phyloP scores from a whole-genome alignment of 257 asterid genomes.

The Solanum etuberosum region DNA sequence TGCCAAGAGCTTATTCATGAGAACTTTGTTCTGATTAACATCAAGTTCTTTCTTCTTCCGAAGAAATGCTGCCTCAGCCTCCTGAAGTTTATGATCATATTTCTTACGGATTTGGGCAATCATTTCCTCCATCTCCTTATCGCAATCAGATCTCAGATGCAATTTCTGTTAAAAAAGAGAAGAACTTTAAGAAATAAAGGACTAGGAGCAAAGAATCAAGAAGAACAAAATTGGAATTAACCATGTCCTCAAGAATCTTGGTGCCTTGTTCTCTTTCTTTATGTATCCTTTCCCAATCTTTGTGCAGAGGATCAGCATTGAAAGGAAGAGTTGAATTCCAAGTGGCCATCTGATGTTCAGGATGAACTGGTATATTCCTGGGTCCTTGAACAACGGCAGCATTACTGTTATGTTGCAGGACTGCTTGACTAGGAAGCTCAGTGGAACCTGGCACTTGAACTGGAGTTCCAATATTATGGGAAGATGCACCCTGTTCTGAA shows the following conservation, averaged over 20 bases:
- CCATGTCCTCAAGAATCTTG: slow-evolving; percentile 29
- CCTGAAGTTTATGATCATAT: slow-evolving; percentile 37
- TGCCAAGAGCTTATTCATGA: slow-evolving; percentile 44
- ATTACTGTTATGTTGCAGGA: slow-evolving; percentile 4
- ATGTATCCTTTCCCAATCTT: slow-evolving; percentile 20
- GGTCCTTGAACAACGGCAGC: slow-evolving; percentile 6
- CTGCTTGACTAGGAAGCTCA: slow-evolving; percentile 11
- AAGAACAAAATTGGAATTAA: slow-evolving; percentile 10
- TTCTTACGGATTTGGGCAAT: slow-evolving; percentile 30
- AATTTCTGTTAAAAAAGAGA: slow-evolving; percentile 30
- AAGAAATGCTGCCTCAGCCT: slow-evolving; percentile 26
- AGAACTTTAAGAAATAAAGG: background rate
- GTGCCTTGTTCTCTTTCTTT: slow-evolving; percentile 19
- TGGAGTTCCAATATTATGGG: slow-evolving; percentile 7
- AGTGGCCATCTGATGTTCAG: background rate
- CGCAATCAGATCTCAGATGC: slow-evolving; percentile 36
- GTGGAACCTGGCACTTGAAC: slow-evolving; percentile 3
- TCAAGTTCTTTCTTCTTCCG: slow-evolving; percentile 24
- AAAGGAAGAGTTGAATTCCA: background rate
- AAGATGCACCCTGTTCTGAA: background rate
- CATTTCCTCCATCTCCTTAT: slow-evolving; percentile 47
- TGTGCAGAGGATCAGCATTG: slow-evolving; percentile 24
- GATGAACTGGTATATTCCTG: background rate
- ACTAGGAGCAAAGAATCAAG: background rate
- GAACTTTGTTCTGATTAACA: slow-evolving; percentile 22